Conservation (phyloP, 106 monocot species). For the Dendrobium chrysotoxum region DNA sequence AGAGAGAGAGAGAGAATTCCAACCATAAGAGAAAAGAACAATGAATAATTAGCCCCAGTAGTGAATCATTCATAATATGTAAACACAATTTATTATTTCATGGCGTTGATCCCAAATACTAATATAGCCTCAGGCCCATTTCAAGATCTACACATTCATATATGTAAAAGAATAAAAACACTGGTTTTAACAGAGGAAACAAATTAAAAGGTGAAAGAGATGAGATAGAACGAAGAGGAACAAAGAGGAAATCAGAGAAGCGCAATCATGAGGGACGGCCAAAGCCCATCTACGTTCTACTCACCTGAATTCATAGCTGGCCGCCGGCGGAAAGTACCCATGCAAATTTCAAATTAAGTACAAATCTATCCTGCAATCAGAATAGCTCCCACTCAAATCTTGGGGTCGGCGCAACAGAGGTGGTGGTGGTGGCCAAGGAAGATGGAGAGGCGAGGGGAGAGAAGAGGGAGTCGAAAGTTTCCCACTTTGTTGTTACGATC, state of each 20-base stretch:
- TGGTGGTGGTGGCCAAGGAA: conserved; percentile 22
- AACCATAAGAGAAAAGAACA: background rate
- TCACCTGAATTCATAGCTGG: conserved; percentile 2
- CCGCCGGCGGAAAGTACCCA: background rate
- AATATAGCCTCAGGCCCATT: background rate
- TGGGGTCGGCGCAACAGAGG: conserved; percentile 27
- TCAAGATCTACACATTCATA: conserved; percentile 2
- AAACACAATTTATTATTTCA: background rate
- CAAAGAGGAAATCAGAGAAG: background rate
- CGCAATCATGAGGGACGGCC: background rate
- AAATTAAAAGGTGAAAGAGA: background rate
- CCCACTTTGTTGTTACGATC: conserved; percentile 40
- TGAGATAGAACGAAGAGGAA: background rate
- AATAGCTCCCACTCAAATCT: conserved; percentile 80
- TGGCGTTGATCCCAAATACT: background rate
- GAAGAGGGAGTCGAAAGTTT: conserved; percentile 64
- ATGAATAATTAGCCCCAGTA: background rate
- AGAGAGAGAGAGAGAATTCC: background rate
- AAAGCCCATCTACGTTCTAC: background rate
- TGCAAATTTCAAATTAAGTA: background rate
- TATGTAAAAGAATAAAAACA: conserved; percentile 2
- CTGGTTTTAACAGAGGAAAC: background rate
- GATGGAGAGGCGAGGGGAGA: conserved; percentile 8
- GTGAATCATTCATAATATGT: background rate
- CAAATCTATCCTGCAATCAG: conserved; percentile 16